phyloP scores from a whole-genome alignment of 805 yeast genomes.

The Metschnikowia chrysomelidarum region DNA sequence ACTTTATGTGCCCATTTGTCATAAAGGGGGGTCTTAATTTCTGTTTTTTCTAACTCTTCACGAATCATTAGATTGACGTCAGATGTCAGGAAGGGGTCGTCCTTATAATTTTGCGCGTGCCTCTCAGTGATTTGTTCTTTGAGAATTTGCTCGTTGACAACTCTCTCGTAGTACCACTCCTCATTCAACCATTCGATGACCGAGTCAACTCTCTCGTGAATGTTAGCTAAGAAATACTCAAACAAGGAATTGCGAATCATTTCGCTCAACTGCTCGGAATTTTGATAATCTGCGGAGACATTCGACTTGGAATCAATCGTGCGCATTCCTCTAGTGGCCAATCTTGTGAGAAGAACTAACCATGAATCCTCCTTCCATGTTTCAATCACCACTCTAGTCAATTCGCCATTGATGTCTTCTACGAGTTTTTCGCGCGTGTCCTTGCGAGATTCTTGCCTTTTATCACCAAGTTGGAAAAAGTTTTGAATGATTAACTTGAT shows the following conservation, averaged over 20 bases:
- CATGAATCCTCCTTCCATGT: conserved; percentile 66
- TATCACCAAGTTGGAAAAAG: conserved; percentile 49
- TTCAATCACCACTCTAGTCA: conserved; percentile 55
- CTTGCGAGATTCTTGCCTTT: conserved; percentile 13
- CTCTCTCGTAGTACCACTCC: conserved; percentile 77
- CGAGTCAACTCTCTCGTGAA: conserved; percentile 67
- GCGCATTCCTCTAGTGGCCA: conserved; percentile 78
- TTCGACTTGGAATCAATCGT: conserved; percentile 20
- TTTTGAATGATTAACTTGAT: conserved; percentile 57
- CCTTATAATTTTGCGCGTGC: conserved; percentile 17
- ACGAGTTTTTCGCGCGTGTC: conserved; percentile 21
- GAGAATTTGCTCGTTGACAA: conserved; percentile 32
- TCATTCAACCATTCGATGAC: conserved; percentile 93
- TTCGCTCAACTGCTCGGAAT: conserved; percentile 47
- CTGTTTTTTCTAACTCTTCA: conserved; percentile 16
- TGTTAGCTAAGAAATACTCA: conserved; percentile 69
- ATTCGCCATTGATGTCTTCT: conserved; percentile 41
- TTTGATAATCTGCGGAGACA: conserved; percentile 24
- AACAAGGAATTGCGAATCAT: conserved; percentile 68
- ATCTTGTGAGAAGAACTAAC: conserved; percentile 69
- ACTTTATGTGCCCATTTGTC: conserved; percentile 66
- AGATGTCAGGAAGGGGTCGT: conserved; percentile 15
- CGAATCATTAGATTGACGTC: conserved; percentile 20
- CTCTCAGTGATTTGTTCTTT: conserved; percentile 19
- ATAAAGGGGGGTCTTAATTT: conserved; percentile 49